A percentile compares a stretch with the other conserved stretches of the same genome.
Evolutionary conservation across 2,329 filamentous ascomycete species (phyloP).

Genomic region (Cyanodermella asteris): DNA sequence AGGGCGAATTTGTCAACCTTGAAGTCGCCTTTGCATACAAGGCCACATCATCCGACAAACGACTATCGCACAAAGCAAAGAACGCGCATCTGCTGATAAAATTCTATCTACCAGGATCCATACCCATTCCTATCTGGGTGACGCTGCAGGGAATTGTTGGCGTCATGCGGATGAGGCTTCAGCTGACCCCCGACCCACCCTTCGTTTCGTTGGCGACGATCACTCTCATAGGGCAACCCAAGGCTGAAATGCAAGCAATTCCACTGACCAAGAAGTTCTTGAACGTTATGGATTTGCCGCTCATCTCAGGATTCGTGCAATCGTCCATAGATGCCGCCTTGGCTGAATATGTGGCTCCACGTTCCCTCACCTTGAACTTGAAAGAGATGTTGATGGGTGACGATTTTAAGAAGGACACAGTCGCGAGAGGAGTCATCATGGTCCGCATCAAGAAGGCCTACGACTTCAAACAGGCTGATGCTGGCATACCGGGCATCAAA

Average conservation of each 20-base stretch:
- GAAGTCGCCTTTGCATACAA: slow-evolving; percentile 56
- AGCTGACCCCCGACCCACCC: slow-evolving; percentile 53
- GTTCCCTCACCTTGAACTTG: slow-evolving; percentile 49
- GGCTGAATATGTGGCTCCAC: slow-evolving; percentile 55
- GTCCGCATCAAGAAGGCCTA: slow-evolving; percentile 44
- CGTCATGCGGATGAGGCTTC: slow-evolving; percentile 44
- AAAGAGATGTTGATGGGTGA: slow-evolving; percentile 60
- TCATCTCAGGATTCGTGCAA: slow-evolving; percentile 56
- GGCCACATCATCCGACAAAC: slow-evolving; percentile 36
- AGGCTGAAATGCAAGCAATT: slow-evolving; percentile 47
- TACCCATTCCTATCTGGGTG: slow-evolving; percentile 48
- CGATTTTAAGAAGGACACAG: slow-evolving; percentile 58
- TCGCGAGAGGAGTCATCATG: slow-evolving; percentile 40
- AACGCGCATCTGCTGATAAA: slow-evolving; percentile 52
- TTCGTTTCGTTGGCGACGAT: slow-evolving; percentile 57
- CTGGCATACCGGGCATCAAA: slow-evolving; percentile 35
- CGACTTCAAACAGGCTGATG: slow-evolving; percentile 51
- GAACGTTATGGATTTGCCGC: slow-evolving; percentile 53
- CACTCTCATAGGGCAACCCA: slow-evolving; percentile 54
- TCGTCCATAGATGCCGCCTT: slow-evolving; percentile 51
- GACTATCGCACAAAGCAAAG: slow-evolving; percentile 39
- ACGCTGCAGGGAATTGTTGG: slow-evolving; percentile 52
- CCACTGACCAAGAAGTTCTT: slow-evolving; percentile 46
- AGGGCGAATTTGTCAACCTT: slow-evolving; percentile 57
- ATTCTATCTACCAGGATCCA: slow-evolving; percentile 41